A percentile compares a stretch with the other conserved stretches of the same genome.
Conservation (phyloP, 306 rosid genomes). For the Vigna trinervia region DNA sequence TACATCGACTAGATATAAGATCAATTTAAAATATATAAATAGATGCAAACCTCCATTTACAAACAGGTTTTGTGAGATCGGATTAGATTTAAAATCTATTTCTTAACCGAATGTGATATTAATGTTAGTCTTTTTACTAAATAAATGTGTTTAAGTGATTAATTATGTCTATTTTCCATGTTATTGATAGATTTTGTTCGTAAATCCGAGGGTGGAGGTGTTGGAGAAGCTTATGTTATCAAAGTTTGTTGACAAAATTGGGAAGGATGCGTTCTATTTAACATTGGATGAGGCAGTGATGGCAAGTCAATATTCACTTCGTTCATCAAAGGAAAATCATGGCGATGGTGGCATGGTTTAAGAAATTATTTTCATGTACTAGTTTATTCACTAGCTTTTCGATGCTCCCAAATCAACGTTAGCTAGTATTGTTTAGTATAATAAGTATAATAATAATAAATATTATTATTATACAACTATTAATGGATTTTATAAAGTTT, state of each 20-base stretch:
- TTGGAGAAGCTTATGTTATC: conserved; percentile 80
- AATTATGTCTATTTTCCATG: background rate
- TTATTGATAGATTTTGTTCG: conserved; percentile 55
- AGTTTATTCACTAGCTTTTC: background rate
- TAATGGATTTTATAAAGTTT: conserved; percentile 22
- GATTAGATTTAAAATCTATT: no score
- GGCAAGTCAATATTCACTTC: conserved; percentile 54
- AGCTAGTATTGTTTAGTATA: background rate
- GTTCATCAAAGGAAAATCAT: conserved; percentile 24
- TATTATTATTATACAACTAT: conserved; percentile 7
- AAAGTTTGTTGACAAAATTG: conserved; percentile 60
- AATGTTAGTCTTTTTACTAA: no score
- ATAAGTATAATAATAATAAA: no score
- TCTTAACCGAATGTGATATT: no score
- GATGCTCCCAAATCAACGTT: conserved; percentile 11
- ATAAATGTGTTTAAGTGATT: background rate
- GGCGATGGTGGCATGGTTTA: conserved; percentile 1
- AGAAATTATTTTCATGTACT: background rate
- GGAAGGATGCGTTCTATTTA: conserved; percentile 65
- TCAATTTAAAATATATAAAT: no score
- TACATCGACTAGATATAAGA: no score
- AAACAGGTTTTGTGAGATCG: no score
- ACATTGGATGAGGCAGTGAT: conserved; percentile 71
- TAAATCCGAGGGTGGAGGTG: conserved; percentile 82
- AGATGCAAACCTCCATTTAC: no score